Evolutionary conservation across 345 rosid genomes (phyloP), one percentile per base, ranked within the genome.

Genomic region (Gossypium raimondii): DNA sequence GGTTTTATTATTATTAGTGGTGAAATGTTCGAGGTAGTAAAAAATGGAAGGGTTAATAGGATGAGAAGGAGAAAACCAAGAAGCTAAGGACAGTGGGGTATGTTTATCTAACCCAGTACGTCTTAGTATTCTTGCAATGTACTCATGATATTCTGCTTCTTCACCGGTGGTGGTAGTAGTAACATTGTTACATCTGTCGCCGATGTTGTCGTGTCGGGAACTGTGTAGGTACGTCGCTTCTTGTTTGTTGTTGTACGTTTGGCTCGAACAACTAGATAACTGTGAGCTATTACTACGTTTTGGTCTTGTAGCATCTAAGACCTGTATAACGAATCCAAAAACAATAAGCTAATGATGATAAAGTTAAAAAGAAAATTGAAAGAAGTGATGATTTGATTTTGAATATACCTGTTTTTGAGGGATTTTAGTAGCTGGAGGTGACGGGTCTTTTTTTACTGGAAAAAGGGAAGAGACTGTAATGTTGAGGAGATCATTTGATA

Each of bases 1-100:
- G 2, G 56, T 60, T 69, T 76, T 45, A 47, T 69, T 71, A 2
- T 9, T 51, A 69, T 25, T 53, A 16, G 75, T 38, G 72, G 79
- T 62, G 75, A 75, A 84, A 51, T 74, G 78, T 74, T 92, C 97
- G 61, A 92, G 87, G 57, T 80, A 74, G 78, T 85, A 74, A 82
- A 92, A 94, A 72, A 85, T 86, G 3, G 95, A 87, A 17, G 95
- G 90, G 76, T 94, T 84, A 10, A 92, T 77, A 11, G 93, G 91
- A 29, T 85, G 90, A 1, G 94, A 80, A 20, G 90, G 86, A 67
- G 97, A 89, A 83, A 88, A 86, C 89, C 90, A 86, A 34, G 81
- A 69, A 0, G 79, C 77, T 69, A 77, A 87, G 52, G 94, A 81
- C 48, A 86, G 77, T 11, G 84, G 85, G 44, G 88, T 81, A 55